Conservation (phyloP, 2,329 filamentous ascomycete genomes). For the Dactylellina leptospora region DNA sequence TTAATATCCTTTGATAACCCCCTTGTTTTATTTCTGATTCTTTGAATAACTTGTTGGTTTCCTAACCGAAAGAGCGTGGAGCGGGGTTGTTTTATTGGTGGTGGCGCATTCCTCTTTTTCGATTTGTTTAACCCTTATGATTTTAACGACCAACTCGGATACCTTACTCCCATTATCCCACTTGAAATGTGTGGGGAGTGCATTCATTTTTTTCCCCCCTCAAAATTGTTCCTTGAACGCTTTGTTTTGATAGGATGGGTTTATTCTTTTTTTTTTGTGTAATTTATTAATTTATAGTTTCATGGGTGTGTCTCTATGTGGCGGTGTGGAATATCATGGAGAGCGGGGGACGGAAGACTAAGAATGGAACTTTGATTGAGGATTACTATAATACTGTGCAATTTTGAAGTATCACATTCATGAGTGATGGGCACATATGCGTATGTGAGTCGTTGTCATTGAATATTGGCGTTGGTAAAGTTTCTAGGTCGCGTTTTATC, state of each 20-base stretch:
- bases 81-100: neutral
- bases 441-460: no score
- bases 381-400: no score
- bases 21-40: neutral
- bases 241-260: neutral
- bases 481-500: no score
- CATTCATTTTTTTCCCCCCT: neutral
- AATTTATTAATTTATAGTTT: conserved; percentile 4
- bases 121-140: conserved; percentile 6
- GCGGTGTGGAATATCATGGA: no score
- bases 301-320: no score
- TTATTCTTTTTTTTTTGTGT: conserved; percentile 3
- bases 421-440: no score
- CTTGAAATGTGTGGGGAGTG: conserved; percentile 17
- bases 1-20: conserved; percentile 30
- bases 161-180: conserved; percentile 21
- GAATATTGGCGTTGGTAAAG: no score
- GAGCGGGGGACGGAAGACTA: neutral
- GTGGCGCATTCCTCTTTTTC: neutral
- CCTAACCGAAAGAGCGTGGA: conserved; percentile 1
- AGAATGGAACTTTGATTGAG: neutral
- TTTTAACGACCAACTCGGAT: conserved; percentile 47
- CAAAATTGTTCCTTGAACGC: neutral
- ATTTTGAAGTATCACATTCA: no score
- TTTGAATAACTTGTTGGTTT: neutral